Base-by-base conservation (phyloP, 208 protist genomes). In the Leishmania martiniquensis region DNA sequence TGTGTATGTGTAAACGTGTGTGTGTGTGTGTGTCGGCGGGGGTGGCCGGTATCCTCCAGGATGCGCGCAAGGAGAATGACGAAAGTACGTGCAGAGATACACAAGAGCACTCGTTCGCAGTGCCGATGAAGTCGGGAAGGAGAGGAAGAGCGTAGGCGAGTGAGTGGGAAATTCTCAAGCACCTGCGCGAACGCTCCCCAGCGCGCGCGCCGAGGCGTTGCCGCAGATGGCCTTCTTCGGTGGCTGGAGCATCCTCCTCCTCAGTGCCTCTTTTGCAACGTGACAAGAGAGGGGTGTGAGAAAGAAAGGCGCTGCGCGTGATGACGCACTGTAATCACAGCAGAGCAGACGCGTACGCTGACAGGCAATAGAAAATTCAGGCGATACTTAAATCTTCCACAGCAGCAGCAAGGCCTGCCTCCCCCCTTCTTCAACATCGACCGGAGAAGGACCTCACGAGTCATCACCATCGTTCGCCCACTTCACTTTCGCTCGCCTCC, bases 41-140 rank as follows among this genome's bases (percentile, higher is more conserved):
- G 32, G 75, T 71, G 75, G 47, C 47, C 59, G 62, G 39, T 12
- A n/a, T n/a, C n/a, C n/a, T n/a, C n/a, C n/a, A n/a, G 20, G 9
- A 9, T 10, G 7, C 5, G 20, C 29, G 62, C 37, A 20, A 44
- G 44, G 20, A 67, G 32, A 45, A n/a, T n/a, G 37, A 29, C 32
- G 62, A 44, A 22, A 37, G 37, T 37, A 39, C 17, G 34, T n/a
- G 44, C 6, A 67, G 34, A 39, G 17, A 39, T 37, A 37, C 25
- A 67, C 62, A 13, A 42, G 20, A 67, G 62, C 32, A 29, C 62
- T 39, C 1, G 17, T 63, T 20, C 10, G n/a, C 66, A 32, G 12
- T 44, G 13, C 22, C 7, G 29, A n/a, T n/a, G n/a, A n/a, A n/a
- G n/a, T n/a, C n/a, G n/a, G n/a, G n/a, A n/a, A 29, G 7, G 32